Evolutionary conservation across 106 monocot genomes (phyloP), one percentile per base, ranked within the genome.

Genomic region (Phalaenopsis aphrodite): DNA sequence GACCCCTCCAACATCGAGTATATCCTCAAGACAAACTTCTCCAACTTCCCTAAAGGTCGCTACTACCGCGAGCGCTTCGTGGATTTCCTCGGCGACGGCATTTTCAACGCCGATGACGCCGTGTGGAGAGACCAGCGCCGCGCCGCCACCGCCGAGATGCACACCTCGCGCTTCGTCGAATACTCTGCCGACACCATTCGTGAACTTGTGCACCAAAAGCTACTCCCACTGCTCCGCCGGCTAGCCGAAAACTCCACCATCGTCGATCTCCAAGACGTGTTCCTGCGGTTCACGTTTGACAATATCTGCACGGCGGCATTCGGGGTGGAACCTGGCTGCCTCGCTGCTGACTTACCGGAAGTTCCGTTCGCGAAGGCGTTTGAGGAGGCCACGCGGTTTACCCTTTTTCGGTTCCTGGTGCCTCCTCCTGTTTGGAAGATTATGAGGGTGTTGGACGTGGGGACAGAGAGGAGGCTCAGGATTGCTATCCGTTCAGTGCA

Each of bases 271-370:
- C 98, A 98, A 79, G 94, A 98, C 47, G 41, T 98, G 37, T 79
- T 98, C n/a, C 87, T 98, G 18, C 84, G 94, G 23, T 92, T 98
- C 82, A 92, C 98, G 14, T 98, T 94, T 75, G 98, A 98, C 77
- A 94, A 91, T 77, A 92, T 98, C n/a, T 98, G 92, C 80, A 48
- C 78, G 4, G 91, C 94, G 11, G 98, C 94, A 0, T 94, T 98
- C 75, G 98, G 98, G 38, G 78, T 92, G 1, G 90, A 97, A 57
- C 82, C 89, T 15, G 94, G 94, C 0, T 97, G 97, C 57, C 86
- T 97, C 46, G 84, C 80, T 43, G 69, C 56, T 23, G 90, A 88
- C 72, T 69, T 94, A 8, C 92, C 90, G 9, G 84, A 84, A 43
- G 66, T 94, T 1, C 75, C 85, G 11, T 98, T 98, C 80, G 98